Conservation (phyloP, 768 basidiomycete species). For the Leccinum pellstonianum region DNA sequence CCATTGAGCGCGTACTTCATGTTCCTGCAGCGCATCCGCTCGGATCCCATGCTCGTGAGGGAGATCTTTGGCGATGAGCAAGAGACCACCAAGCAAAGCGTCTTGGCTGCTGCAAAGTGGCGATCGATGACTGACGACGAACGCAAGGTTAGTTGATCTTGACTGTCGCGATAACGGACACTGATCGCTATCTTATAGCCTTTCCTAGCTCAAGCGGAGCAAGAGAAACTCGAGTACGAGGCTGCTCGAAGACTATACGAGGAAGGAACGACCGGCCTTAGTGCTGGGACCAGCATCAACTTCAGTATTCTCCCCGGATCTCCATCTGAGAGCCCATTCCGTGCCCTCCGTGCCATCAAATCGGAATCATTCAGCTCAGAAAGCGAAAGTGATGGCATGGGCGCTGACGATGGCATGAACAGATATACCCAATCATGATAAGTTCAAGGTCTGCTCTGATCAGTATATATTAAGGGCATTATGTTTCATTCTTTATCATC, state of each 20-base stretch:
- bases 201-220: slow-evolving; percentile 89
- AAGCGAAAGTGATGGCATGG: slow-evolving; percentile 66
- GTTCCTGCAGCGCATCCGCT: slow-evolving; percentile 89
- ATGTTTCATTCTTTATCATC: slow-evolving; percentile 22
- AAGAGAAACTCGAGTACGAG: slow-evolving; percentile 94
- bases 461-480: slow-evolving; percentile 5
- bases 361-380: slow-evolving; percentile 63
- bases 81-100: slow-evolving; percentile 94
- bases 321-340: slow-evolving; percentile 47
- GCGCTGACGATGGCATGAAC: slow-evolving; percentile 47
- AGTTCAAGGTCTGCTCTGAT: slow-evolving; percentile 16
- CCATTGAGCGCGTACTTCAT: slow-evolving; percentile 93
- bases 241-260: slow-evolving; percentile 83
- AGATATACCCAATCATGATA: slow-evolving; percentile 37
- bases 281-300: slow-evolving; percentile 71
- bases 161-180: slow-evolving; percentile 1
- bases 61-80: slow-evolving; percentile 88
- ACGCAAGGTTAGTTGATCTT: slow-evolving; percentile 63
- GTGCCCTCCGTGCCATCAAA: slow-evolving; percentile 46
- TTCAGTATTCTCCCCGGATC: slow-evolving; percentile 78
- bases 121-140: slow-evolving; percentile 91
- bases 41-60: slow-evolving; percentile 67
- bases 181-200: slow-evolving; percentile 51
- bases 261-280: slow-evolving; percentile 68
- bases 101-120: slow-evolving; percentile 91